Percentiles rank a stretch among this genome's conserved stretches.
Evolutionary conservation across 176 grass and related monocot species (phyloP).

Genomic region (Melocanna baccifera): DNA sequence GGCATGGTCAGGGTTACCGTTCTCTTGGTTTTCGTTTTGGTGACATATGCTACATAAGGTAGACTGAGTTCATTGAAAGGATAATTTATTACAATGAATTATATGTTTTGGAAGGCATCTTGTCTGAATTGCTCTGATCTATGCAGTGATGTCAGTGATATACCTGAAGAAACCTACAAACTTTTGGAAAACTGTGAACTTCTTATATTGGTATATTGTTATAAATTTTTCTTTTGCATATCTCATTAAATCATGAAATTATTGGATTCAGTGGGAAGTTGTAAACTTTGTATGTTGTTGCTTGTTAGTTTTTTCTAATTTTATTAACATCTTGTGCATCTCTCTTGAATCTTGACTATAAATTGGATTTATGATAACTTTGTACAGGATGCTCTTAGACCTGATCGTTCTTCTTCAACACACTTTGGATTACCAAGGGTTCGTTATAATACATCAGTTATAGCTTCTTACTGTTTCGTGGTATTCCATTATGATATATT

Average conservation of each 20-base stretch:
- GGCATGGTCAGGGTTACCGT: conserved; percentile 82
- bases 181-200: conserved; percentile 86
- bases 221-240: neutral
- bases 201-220: conserved; percentile 74
- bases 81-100: conserved; percentile 2
- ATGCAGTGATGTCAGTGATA: conserved; percentile 89
- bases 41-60: conserved; percentile 92
- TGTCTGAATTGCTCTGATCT: conserved; percentile 31
- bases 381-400: conserved; percentile 81
- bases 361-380: conserved; percentile 18
- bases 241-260: conserved; percentile 13
- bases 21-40: conserved; percentile 97
- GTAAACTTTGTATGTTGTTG: neutral
- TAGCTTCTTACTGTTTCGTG: conserved; percentile 10
- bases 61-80: conserved; percentile 5
- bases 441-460: conserved; percentile 14
- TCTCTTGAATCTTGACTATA: neutral
- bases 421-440: conserved; percentile 92
- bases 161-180: conserved; percentile 92
- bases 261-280: conserved; percentile 4
- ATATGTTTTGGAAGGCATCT: neutral
- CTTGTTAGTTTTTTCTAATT: conserved; percentile 5
- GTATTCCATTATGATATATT: conserved; percentile 27
- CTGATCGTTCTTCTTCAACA: conserved; percentile 88
- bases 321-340: conserved; percentile 18